These are phyloP conservation scores for Akanthomyces muscarius DNA, from an alignment of 2,329 filamentous ascomycete species.

Conservation along the genomic window DNA sequence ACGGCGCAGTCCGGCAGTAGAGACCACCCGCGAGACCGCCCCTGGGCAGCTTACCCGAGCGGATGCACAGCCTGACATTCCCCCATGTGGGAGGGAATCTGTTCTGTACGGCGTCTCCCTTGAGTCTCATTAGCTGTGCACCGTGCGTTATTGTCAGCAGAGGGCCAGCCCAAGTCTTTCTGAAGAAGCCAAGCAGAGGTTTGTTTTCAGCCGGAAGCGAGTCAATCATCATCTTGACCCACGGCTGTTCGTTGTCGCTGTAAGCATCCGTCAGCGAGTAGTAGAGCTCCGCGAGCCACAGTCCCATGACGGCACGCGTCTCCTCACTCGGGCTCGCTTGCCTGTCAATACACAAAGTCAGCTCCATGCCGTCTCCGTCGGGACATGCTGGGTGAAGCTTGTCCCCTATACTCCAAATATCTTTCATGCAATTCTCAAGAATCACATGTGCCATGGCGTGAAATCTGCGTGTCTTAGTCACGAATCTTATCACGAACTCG, in stretches of 20 bases:
- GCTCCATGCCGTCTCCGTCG: neutral
- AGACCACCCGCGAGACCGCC: too few species aligned
- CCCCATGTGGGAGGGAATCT: too few species aligned
- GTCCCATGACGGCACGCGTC: neutral
- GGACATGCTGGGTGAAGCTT: neutral
- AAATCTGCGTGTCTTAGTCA: neutral
- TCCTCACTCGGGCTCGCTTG: neutral
- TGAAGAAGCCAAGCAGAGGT: too few species aligned
- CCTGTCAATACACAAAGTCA: neutral
- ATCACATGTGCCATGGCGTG: neutral
- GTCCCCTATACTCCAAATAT: neutral
- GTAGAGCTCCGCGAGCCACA: slow-evolving; percentile 6
- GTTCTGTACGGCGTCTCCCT: too few species aligned
- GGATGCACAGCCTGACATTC: too few species aligned
- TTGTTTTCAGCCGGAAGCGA: too few species aligned
- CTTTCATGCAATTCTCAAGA: neutral
- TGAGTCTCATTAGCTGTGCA: too few species aligned
- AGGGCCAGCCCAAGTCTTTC: too few species aligned
- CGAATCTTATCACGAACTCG: neutral
- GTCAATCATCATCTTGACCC: too few species aligned
- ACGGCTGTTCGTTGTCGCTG: neutral
- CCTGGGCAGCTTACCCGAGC: too few species aligned
- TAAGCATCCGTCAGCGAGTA: neutral
- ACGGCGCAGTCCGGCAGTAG: neutral
- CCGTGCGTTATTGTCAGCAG: too few species aligned